A percentile compares a stretch with the other conserved stretches of the same genome.
These are phyloP conservation scores for Clonostachys chloroleuca DNA, from an alignment of 2,329 filamentous ascomycete genomes.

Conservation along the genomic window DNA sequence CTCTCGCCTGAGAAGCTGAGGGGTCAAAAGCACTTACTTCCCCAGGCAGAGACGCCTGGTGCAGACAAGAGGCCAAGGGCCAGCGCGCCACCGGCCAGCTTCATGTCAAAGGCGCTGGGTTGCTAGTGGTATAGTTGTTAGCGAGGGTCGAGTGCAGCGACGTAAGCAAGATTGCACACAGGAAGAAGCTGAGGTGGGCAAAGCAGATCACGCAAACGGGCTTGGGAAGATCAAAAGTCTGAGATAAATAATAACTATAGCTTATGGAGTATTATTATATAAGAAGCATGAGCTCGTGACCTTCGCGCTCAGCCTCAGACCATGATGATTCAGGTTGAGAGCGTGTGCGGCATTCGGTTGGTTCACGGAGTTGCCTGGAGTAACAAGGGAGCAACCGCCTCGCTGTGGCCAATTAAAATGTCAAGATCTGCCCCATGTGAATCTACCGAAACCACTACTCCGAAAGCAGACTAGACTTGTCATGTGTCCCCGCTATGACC, in stretches of 20 bases:
- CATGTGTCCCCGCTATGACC: not conserved
- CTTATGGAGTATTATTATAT: no score
- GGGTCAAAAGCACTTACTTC: conserved; percentile 22
- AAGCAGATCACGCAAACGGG: no score
- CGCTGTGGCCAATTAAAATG: not conserved
- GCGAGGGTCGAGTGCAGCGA: no score
- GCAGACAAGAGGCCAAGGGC: conserved; percentile 22
- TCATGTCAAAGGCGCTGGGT: conserved; percentile 15
- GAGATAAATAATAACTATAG: not conserved
- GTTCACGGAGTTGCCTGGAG: no score
- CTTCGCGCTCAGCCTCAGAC: no score
- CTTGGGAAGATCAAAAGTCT: no score
- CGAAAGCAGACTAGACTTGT: not conserved
- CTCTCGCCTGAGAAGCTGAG: not conserved
- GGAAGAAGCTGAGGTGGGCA: no score
- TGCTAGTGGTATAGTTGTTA: not conserved
- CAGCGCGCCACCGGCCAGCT: conserved; percentile 16
- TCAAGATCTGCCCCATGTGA: not conserved
- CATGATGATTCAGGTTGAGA: no score
- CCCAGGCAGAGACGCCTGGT: conserved; percentile 31
- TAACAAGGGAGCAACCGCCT: not conserved
- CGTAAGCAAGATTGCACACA: no score
- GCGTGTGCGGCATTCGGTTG: no score
- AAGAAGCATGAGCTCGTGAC: no score
- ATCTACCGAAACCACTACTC: no score